phyloP scores from a whole-genome alignment of 352 stramenopile species.

The Pythium biforme region DNA sequence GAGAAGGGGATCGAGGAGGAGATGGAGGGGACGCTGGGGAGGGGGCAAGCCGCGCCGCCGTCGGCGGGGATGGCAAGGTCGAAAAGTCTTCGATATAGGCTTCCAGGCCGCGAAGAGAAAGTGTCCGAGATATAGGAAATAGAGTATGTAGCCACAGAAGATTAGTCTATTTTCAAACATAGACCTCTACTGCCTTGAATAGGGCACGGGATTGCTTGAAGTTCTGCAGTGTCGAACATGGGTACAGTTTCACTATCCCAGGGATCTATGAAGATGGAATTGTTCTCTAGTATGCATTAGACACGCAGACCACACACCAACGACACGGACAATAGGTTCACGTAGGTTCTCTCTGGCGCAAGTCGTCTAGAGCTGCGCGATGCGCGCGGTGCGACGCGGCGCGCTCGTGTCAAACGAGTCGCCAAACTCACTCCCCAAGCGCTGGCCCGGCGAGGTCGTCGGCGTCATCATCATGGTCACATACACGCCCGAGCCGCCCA shows the following conservation, averaged over 20 bases:
- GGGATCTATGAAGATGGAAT: too few species aligned
- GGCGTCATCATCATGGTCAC: slow-evolving; percentile 26
- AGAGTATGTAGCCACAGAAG: too few species aligned
- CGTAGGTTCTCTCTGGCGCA: too few species aligned
- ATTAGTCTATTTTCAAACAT: too few species aligned
- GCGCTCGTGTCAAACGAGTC: slow-evolving; percentile 7
- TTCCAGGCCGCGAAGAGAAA: too few species aligned
- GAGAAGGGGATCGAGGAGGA: not conserved
- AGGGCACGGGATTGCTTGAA: too few species aligned
- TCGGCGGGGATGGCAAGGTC: not conserved
- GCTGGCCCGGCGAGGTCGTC: not conserved
- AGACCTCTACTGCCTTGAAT: too few species aligned
- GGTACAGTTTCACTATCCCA: too few species aligned
- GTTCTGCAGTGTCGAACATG: too few species aligned
- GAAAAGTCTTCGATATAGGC: not conserved
- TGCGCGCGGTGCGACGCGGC: slow-evolving; percentile 16
- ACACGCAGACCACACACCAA: not conserved
- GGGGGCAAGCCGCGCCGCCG: slow-evolving; percentile 3
- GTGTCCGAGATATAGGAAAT: too few species aligned
- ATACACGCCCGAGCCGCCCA: slow-evolving; percentile 23
- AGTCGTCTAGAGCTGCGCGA: slow-evolving; percentile 21
- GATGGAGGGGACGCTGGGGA: too few species aligned
- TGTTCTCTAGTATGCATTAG: too few species aligned
- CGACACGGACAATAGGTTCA: not conserved
- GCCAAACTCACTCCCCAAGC: slow-evolving; percentile 22